Conservation (phyloP, 495 filamentous ascomycete species). For the Aspergillus egyptiacus region DNA sequence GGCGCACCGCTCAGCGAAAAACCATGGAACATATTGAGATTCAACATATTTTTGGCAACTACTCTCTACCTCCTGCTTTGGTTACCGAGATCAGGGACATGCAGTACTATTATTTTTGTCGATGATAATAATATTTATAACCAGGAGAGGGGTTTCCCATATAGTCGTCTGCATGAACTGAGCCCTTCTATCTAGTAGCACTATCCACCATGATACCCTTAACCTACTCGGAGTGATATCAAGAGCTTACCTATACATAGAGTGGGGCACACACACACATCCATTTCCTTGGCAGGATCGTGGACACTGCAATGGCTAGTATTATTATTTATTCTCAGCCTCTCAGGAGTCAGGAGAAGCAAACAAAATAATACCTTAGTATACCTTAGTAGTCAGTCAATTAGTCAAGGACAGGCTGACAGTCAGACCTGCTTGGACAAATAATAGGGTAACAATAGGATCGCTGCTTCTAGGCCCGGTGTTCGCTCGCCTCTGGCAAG, state of each 20-base stretch:
- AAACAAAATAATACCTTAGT: background rate
- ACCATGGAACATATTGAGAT: too few species aligned
- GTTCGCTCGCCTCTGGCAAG: background rate
- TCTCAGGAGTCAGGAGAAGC: constrained; percentile 4
- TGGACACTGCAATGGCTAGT: background rate
- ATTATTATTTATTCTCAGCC: too few species aligned
- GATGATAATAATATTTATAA: too few species aligned
- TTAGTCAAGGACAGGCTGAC: background rate
- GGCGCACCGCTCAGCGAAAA: too few species aligned
- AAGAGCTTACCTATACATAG: background rate
- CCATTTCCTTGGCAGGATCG: background rate
- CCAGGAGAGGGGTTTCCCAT: too few species aligned
- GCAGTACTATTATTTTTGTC: too few species aligned
- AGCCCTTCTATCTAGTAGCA: too few species aligned
- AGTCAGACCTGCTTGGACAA: background rate
- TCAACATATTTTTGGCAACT: too few species aligned
- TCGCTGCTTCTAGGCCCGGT: background rate
- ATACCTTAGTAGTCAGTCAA: background rate
- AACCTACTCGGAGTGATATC: background rate
- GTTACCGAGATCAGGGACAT: too few species aligned
- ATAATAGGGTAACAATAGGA: background rate
- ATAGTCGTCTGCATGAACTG: too few species aligned
- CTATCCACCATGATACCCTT: background rate
- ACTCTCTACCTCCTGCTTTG: too few species aligned
- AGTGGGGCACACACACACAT: background rate